Conservation (phyloP, 352 stramenopile genomes). For the Phytophthora kernoviae region DNA sequence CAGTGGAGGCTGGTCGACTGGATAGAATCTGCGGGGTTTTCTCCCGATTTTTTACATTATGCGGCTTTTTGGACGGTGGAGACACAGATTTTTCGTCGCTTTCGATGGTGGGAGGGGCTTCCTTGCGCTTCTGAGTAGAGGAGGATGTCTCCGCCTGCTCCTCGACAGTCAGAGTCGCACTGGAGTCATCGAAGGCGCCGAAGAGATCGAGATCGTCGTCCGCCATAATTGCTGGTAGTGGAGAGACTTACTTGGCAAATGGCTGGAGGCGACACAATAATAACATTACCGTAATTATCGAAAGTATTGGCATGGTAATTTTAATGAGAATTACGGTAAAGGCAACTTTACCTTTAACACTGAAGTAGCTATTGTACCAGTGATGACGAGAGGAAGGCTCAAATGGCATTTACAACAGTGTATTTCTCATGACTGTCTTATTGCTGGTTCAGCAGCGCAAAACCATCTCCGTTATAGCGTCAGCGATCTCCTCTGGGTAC, state of each 20-base stretch:
- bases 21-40: not conserved
- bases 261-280: constrained; percentile 11
- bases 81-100: constrained; percentile 41
- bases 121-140: constrained; percentile 50
- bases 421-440: too few relatives aligned
- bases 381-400: not conserved
- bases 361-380: constrained; percentile 1
- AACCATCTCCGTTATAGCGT: constrained; percentile 18
- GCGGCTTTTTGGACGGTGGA: constrained; percentile 62
- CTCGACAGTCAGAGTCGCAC: constrained; percentile 62
- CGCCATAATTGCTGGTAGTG: constrained; percentile 26
- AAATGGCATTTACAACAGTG: not conserved
- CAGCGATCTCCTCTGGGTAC: constrained; percentile 39
- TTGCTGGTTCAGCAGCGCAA: constrained; percentile 11
- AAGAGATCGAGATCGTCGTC: constrained; percentile 95
- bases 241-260: constrained; percentile 10
- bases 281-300: not conserved
- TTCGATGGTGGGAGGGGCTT: constrained; percentile 17
- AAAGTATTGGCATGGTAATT: not conserved
- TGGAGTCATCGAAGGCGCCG: constrained; percentile 90
- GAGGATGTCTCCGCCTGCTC: constrained; percentile 47
- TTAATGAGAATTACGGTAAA: not conserved
- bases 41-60: constrained; percentile 10
- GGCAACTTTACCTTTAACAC: constrained; percentile 1
- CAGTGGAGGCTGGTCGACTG: constrained; percentile 30